These are phyloP conservation scores for Amanita subjunquillea DNA, from an alignment of 768 basidiomycete genomes.

Conservation along the genomic window DNA sequence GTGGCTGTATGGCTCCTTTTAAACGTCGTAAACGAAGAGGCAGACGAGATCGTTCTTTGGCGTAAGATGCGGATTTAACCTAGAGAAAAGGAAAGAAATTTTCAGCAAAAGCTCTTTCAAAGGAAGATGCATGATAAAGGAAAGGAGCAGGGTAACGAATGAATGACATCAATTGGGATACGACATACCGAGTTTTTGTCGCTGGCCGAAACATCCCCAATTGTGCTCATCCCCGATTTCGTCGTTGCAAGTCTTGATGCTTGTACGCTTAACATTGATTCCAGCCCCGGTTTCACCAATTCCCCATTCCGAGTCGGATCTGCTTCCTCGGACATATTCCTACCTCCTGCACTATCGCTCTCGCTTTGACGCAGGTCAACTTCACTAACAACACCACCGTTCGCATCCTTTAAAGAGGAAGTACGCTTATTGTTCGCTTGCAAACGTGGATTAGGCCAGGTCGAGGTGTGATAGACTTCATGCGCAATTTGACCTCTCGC, in stretches of 20 bases:
- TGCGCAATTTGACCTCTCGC: not conserved
- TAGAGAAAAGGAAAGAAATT: not conserved
- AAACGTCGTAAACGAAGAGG: conserved; percentile 1
- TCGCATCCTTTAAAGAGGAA: not conserved
- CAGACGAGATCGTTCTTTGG: not conserved
- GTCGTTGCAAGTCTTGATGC: not conserved
- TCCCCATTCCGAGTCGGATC: not conserved
- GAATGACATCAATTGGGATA: not conserved
- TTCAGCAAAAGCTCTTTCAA: not conserved
- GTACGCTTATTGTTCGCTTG: not conserved
- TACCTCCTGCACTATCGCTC: not conserved
- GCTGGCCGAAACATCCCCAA: not conserved
- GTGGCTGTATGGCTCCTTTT: not conserved
- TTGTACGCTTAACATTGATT: not conserved
- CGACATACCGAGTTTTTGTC: not conserved
- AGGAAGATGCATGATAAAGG: not conserved
- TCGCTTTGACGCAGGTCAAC: not conserved
- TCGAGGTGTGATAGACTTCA: not conserved
- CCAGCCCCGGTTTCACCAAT: not conserved
- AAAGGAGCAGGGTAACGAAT: not conserved
- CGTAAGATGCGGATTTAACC: not conserved
- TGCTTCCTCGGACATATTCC: not conserved
- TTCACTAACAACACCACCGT: not conserved
- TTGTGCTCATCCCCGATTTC: not conserved
- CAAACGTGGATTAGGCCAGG: not conserved